Base-by-base conservation (phyloP, 2,329 filamentous ascomycete genomes). In the Hymenoscyphus linearis region DNA sequence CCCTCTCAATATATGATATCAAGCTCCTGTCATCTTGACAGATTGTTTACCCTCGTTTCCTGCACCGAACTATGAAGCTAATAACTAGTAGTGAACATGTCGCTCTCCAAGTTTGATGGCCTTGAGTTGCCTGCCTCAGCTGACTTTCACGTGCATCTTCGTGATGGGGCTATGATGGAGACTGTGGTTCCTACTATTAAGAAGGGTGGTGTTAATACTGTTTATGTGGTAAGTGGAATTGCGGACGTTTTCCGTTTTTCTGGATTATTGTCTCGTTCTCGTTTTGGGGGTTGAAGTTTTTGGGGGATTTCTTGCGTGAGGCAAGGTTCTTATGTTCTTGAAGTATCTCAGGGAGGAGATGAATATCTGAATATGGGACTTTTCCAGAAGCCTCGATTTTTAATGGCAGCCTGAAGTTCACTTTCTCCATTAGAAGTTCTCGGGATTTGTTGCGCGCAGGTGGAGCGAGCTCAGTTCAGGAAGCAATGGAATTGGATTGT, bases 161-260 rank as follows among this genome's bases (percentile, higher is more conserved):
- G 88, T 34, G 84, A 90, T 73, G 87, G 82, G 22, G 78, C 82
- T 62, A 82, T 86, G 79, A 85, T 87, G 81, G 77, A 85, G 61
- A 70, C 80, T 16, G 80, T 85, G 52, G 79, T 78, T 34, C 81
- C 81, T 31, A 79, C 76, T 16, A 81, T 85, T 63, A 79, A 81
- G 58, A 73, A 79, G 62, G 86, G 86, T 66, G 88, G 87, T 56
- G 84, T 88, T 66, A 84, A 89, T 52, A 53, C 54, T 4, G 62
- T 79, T 60, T 81, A 79, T 72, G 81, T 83, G 40, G 34, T 69
- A 13, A 50, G 37, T 58, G 13, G 10, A 22, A 6, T 14, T 31
- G 27, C 34, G 31, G 3, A 2, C 27, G 31, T 50, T 13, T 18
- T 36, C 13, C 22, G n/a, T 44, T 44, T 7, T 44, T 18, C 9